Conservation (phyloP, 208 protist species). For the Crithidia fasciculata region DNA sequence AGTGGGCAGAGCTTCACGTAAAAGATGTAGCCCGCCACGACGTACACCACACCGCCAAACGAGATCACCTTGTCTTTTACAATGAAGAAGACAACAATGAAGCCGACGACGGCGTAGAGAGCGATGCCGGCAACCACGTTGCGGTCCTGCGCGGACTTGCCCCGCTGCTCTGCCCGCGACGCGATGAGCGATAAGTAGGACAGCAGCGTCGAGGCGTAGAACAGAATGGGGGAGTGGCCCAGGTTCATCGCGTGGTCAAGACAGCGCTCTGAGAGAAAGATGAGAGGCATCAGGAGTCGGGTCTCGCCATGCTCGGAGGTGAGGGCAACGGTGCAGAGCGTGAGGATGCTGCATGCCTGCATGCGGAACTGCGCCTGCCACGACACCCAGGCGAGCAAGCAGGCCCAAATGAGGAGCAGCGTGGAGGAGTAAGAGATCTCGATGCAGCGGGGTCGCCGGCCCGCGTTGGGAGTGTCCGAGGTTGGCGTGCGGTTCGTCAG, state of each 20-base stretch:
- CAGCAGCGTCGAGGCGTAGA: constrained; percentile 82
- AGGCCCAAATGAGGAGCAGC: constrained; percentile 71
- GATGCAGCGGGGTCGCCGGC: constrained; percentile 14
- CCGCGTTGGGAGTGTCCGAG: not conserved
- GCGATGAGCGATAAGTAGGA: constrained; percentile 76
- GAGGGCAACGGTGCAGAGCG: constrained; percentile 58
- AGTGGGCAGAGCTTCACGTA: constrained; percentile 56
- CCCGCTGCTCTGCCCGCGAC: constrained; percentile 34
- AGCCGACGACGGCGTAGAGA: constrained; percentile 49
- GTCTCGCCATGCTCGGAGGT: constrained; percentile 78
- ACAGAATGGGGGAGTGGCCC: constrained; percentile 62
- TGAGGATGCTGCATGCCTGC: constrained; percentile 57
- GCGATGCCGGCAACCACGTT: constrained; percentile 47
- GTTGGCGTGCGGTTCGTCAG: not conserved
- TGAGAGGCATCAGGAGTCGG: constrained; percentile 75
- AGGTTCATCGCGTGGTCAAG: constrained; percentile 55
- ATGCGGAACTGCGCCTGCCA: constrained; percentile 45
- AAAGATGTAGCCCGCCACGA: constrained; percentile 65
- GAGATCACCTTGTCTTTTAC: constrained; percentile 70
- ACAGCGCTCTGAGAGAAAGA: constrained; percentile 80
- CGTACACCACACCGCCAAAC: constrained; percentile 68
- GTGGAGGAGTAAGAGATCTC: constrained; percentile 89
- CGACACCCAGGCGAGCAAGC: constrained; percentile 56
- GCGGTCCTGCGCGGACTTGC: constrained; percentile 37
- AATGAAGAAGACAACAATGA: constrained; percentile 58